Evolutionary conservation across 257 asterid species (phyloP).

Genomic region (Solanum dulcamara): DNA sequence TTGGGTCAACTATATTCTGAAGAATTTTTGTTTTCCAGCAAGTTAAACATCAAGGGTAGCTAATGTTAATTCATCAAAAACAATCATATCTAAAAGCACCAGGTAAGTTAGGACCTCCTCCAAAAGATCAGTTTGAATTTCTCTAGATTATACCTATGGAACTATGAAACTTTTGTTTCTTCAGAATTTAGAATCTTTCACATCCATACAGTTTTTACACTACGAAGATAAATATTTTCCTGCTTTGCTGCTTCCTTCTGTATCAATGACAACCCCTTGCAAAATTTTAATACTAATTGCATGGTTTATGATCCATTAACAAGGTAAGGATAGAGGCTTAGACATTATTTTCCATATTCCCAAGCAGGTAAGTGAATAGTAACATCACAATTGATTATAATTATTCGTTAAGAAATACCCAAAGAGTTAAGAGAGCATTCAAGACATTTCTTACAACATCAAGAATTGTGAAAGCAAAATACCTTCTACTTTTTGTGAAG

Average conservation of each 20-base stretch:
- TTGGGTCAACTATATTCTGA: not conserved
- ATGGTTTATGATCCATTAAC: not conserved
- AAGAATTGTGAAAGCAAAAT: not conserved
- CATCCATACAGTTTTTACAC: not conserved
- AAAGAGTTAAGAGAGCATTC: not conserved
- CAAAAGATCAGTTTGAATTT: not conserved
- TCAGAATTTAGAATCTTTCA: not conserved
- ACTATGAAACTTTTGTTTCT: not conserved
- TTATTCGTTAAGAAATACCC: not conserved
- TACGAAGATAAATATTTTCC: not conserved
- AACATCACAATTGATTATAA: not conserved
- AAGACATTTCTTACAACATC: conserved; percentile 13
- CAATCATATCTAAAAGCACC: not conserved
- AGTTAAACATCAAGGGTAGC: not conserved
- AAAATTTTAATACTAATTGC: not conserved
- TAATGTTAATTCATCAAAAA: not conserved
- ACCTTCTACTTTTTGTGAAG: conserved; percentile 59
- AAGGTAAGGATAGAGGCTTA: not conserved
- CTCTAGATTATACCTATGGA: not conserved
- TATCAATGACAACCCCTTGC: not conserved
- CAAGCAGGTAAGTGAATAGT: not conserved
- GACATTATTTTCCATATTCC: not conserved
- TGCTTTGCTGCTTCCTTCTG: not conserved
- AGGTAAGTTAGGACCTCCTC: not conserved
- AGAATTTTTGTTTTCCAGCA: not conserved